A percentile compares a stretch with the other conserved stretches of the same genome.
phyloP scores from a whole-genome alignment of 2,329 filamentous ascomycete species.

The Hymenoscyphus infarciens region DNA sequence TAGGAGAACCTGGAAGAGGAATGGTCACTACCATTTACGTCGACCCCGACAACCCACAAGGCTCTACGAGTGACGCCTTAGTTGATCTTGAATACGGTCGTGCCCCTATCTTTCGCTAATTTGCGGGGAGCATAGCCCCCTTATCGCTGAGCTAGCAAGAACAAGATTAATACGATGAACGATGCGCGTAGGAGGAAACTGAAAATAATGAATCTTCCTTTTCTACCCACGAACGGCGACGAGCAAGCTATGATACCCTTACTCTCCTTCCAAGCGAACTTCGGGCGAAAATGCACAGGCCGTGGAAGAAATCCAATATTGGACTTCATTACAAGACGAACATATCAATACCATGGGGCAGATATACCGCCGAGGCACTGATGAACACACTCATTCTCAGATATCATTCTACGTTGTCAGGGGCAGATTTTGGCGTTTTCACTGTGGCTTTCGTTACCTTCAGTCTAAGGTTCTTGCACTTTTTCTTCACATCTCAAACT shows the following conservation, averaged over 20 bases:
- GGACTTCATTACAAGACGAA: too few species aligned
- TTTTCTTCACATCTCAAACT: background rate
- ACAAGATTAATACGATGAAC: background rate
- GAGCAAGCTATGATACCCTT: too few species aligned
- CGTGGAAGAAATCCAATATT: too few species aligned
- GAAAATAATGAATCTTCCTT: too few species aligned
- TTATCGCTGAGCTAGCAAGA: too few species aligned
- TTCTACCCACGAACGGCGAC: too few species aligned
- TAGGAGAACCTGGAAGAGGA: slow-evolving; percentile 22
- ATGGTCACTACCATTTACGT: slow-evolving; percentile 28
- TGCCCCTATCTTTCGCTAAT: slow-evolving; percentile 10
- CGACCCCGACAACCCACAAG: slow-evolving; percentile 27
- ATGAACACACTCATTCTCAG: background rate
- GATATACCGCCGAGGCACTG: background rate
- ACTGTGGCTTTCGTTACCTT: background rate
- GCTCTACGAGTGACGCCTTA: slow-evolving; percentile 22
- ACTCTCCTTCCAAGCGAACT: too few species aligned
- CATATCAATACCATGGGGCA: too few species aligned
- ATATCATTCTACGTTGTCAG: background rate
- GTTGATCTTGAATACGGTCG: slow-evolving; percentile 20
- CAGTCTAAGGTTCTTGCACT: background rate
- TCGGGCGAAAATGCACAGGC: too few species aligned
- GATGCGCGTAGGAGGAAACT: background rate
- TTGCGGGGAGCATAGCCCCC: background rate
- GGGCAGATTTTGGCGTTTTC: background rate